These are phyloP conservation scores for Starmerella roubikii DNA, from an alignment of 805 yeast genomes.

Conservation along the genomic window DNA sequence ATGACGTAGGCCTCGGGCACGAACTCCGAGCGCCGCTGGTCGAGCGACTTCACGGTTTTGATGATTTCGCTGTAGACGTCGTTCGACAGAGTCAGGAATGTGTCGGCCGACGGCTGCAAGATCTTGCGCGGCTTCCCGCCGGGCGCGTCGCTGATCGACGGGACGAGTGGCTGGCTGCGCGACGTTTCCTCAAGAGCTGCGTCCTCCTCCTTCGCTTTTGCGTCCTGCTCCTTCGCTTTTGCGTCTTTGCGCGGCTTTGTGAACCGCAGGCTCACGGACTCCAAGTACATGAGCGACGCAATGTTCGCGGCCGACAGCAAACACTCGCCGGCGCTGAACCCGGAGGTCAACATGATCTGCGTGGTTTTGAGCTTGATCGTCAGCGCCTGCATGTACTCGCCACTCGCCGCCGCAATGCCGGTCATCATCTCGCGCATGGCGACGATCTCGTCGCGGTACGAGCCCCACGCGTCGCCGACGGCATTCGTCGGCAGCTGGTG, in stretches of 20 bases:
- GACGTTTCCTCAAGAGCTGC: background rate
- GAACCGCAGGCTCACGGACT: constrained; percentile 24
- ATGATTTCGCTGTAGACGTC: constrained; percentile 16
- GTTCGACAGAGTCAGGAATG: constrained; percentile 10
- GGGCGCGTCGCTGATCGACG: background rate
- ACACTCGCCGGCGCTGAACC: constrained; percentile 49
- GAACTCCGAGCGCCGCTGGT: constrained; percentile 16
- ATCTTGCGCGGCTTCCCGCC: background rate
- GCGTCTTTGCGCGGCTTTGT: constrained; percentile 1
- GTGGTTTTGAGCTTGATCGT: constrained; percentile 49
- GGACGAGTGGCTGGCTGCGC: background rate
- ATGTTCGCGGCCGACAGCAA: constrained; percentile 53
- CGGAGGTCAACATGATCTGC: constrained; percentile 62
- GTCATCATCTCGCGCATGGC: constrained; percentile 63
- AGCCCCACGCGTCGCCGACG: constrained; percentile 11
- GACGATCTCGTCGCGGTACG: constrained; percentile 61
- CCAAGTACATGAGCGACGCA: constrained; percentile 55
- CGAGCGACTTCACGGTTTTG: constrained; percentile 12
- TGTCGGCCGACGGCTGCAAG: constrained; percentile 8
- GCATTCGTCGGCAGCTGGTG: constrained; percentile 9
- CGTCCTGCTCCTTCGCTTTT: background rate
- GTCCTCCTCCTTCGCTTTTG: background rate
- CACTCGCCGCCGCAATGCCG: constrained; percentile 53
- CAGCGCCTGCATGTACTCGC: constrained; percentile 51
- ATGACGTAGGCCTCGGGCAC: constrained; percentile 60